phyloP scores from a whole-genome alignment of 106 monocot genomes.

The Acorus gramineus region DNA sequence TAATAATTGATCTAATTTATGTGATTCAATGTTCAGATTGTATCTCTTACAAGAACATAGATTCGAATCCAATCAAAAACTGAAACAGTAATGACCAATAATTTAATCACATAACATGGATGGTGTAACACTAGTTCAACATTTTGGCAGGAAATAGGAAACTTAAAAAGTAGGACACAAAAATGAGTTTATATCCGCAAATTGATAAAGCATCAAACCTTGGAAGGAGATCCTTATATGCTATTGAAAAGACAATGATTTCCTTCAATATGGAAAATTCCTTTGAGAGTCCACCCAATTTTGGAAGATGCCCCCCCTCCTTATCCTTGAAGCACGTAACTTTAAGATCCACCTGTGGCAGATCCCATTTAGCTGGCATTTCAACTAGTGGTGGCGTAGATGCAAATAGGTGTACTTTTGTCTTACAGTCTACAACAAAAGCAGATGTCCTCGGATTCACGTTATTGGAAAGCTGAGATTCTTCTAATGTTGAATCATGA shows the following conservation, averaged over 20 bases:
- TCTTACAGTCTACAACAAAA: slow-evolving; percentile 30
- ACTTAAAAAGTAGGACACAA: slow-evolving; percentile 1
- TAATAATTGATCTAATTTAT: too few relatives aligned
- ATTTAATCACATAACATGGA: too few relatives aligned
- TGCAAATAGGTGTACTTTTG: slow-evolving; percentile 42
- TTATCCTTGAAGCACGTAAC: slow-evolving; percentile 6
- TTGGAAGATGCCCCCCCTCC: slow-evolving; percentile 18
- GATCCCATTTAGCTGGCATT: background rate
- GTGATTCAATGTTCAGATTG: too few relatives aligned
- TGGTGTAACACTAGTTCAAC: too few relatives aligned
- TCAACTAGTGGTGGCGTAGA: background rate
- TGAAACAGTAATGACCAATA: too few relatives aligned
- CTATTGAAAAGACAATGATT: slow-evolving; percentile 65
- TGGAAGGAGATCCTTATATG: slow-evolving; percentile 24
- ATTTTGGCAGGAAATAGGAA: background rate
- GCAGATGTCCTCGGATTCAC: slow-evolving; percentile 2
- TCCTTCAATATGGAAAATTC: slow-evolving; percentile 65
- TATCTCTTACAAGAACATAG: too few relatives aligned
- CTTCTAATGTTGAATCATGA: slow-evolving; percentile 10
- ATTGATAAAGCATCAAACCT: slow-evolving; percentile 26
- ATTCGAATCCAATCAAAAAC: too few relatives aligned
- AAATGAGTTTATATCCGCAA: background rate
- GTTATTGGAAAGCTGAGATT: slow-evolving; percentile 2
- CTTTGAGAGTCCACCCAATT: slow-evolving; percentile 77
- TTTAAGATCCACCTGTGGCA: background rate